These are phyloP conservation scores for Cercophora newfieldiana DNA, from an alignment of 495 filamentous ascomycete genomes.

Conservation along the genomic window DNA sequence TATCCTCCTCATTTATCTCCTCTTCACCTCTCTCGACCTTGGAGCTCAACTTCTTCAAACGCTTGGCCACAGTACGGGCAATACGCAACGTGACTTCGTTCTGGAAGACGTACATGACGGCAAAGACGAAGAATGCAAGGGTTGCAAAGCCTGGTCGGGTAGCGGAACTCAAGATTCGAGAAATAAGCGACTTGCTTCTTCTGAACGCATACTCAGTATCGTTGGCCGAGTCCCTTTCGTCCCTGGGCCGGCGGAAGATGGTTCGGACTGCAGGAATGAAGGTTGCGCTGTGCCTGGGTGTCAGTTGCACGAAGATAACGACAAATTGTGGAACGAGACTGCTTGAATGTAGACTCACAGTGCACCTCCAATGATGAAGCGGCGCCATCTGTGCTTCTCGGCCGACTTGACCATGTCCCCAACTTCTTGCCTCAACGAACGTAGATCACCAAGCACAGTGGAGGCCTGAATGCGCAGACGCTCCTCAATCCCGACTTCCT, in stretches of 20 bases:
- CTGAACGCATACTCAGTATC: slow-evolving; percentile 50
- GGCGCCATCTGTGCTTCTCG: slow-evolving; percentile 43
- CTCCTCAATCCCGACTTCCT: slow-evolving; percentile 28
- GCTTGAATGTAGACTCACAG: slow-evolving; percentile 32
- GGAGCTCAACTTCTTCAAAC: slow-evolving; percentile 40
- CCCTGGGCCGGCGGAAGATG: slow-evolving; percentile 39
- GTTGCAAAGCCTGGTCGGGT: slow-evolving; percentile 42
- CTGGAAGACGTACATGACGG: slow-evolving; percentile 49
- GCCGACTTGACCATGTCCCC: slow-evolving; percentile 31
- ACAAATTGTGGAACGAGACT: not conserved
- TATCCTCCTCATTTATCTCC: slow-evolving; percentile 41
- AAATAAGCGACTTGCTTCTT: slow-evolving; percentile 42
- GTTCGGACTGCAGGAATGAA: slow-evolving; percentile 45
- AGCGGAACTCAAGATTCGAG: slow-evolving; percentile 40
- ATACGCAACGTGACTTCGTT: slow-evolving; percentile 49
- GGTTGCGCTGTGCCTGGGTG: slow-evolving; percentile 32
- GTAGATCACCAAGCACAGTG: slow-evolving; percentile 37
- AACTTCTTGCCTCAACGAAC: slow-evolving; percentile 32
- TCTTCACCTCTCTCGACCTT: slow-evolving; percentile 45
- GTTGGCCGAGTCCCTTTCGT: slow-evolving; percentile 33
- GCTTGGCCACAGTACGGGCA: slow-evolving; percentile 39
- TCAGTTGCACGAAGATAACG: slow-evolving; percentile 3
- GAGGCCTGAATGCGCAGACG: slow-evolving; percentile 37
- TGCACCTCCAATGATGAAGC: slow-evolving; percentile 42
- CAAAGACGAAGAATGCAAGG: slow-evolving; percentile 48